Evolutionary conservation across 495 filamentous ascomycete genomes (phyloP).

Genomic region (Mytilinidion resinicola): DNA sequence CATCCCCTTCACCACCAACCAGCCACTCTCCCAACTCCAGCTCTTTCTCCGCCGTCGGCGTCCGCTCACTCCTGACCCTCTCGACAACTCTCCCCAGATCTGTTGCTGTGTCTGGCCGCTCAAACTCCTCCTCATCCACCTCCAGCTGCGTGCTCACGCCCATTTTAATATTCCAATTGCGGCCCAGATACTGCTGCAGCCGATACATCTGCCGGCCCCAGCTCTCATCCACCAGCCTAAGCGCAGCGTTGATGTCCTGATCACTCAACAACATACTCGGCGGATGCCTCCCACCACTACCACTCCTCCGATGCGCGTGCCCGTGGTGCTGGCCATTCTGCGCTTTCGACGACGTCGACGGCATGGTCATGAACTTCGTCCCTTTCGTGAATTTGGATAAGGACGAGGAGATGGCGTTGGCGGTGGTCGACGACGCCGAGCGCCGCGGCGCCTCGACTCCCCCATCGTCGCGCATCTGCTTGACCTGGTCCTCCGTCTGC

Average conservation of each 20-base stretch:
- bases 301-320: too few species aligned
- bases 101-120: constrained; percentile 28
- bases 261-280: constrained; percentile 19
- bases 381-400: constrained; percentile 20
- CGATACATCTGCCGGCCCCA: constrained; percentile 57
- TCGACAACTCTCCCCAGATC: constrained; percentile 34
- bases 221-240: constrained; percentile 51
- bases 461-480: constrained; percentile 41
- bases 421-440: background rate
- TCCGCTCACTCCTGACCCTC: constrained; percentile 33
- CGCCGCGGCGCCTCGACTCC: constrained; percentile 25
- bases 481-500: constrained; percentile 55
- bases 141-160: constrained; percentile 35
- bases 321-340: too few species aligned
- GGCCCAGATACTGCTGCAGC: constrained; percentile 51
- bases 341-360: background rate
- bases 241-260: constrained; percentile 39
- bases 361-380: constrained; percentile 9
- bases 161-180: constrained; percentile 55
- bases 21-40: constrained; percentile 22
- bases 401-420: constrained; percentile 11
- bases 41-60: constrained; percentile 34
- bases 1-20: constrained; percentile 1
- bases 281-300: too few species aligned
- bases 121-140: constrained; percentile 35